These are phyloP conservation scores for Ophiostoma novo-ulmi DNA, from an alignment of 2,329 filamentous ascomycete species.

Conservation along the genomic window DNA sequence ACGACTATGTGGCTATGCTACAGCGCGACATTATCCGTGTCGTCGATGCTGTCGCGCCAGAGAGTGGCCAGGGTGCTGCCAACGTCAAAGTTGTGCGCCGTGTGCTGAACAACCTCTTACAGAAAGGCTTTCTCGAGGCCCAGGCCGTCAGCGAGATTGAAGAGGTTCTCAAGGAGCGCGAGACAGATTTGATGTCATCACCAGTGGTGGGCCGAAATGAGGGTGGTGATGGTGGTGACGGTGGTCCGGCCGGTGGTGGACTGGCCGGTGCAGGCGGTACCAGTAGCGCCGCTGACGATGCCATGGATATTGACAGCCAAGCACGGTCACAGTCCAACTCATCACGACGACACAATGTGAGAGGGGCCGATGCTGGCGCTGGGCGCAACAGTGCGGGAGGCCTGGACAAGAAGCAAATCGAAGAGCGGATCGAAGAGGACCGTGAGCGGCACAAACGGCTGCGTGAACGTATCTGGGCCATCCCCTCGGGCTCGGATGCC, in stretches of 20 bases:
- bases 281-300: background rate
- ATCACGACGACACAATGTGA: slow-evolving; percentile 26
- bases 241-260: background rate
- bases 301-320: slow-evolving; percentile 36
- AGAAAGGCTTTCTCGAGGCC: slow-evolving; percentile 65
- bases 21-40: slow-evolving; percentile 87
- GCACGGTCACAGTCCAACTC: slow-evolving; percentile 39
- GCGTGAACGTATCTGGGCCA: slow-evolving; percentile 89
- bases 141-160: slow-evolving; percentile 76
- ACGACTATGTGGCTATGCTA: slow-evolving; percentile 87
- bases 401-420: slow-evolving; percentile 81
- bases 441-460: slow-evolving; percentile 88
- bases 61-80: slow-evolving; percentile 79
- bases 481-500: slow-evolving; percentile 57
- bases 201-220: slow-evolving; percentile 33
- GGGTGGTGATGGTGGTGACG: background rate
- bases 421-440: slow-evolving; percentile 96
- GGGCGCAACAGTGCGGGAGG: slow-evolving; percentile 29
- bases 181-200: slow-evolving; percentile 56
- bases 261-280: background rate
- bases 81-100: slow-evolving; percentile 90
- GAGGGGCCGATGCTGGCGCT: slow-evolving; percentile 9
- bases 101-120: slow-evolving; percentile 63
- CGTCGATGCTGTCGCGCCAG: slow-evolving; percentile 84
- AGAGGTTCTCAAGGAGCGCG: slow-evolving; percentile 73